Evolutionary conservation across 2,329 filamentous ascomycete species (phyloP).

Genomic region (Alternaria viburni): DNA sequence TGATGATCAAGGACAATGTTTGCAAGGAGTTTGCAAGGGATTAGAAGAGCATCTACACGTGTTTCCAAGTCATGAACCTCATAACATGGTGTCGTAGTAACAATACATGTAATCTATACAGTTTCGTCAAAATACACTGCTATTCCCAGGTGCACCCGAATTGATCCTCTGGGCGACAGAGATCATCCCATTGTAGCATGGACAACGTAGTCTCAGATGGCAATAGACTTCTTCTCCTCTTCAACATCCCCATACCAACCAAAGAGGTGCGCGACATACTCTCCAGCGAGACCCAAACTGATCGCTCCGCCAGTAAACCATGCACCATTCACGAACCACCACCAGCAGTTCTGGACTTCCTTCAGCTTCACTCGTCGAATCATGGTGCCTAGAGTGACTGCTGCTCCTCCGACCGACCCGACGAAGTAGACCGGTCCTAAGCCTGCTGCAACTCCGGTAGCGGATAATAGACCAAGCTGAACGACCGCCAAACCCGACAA

Average conservation of each 20-base stretch:
- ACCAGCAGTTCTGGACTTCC: constrained; percentile 65
- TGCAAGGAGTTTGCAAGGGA: accelerated
- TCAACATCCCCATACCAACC: constrained; percentile 31
- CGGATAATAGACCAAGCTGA: constrained; percentile 73
- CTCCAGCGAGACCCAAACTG: constrained; percentile 60
- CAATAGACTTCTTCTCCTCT: not conserved
- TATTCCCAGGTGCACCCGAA: not conserved
- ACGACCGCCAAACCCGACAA: constrained; percentile 71
- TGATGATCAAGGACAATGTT: too few relatives aligned
- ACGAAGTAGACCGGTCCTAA: constrained; percentile 65
- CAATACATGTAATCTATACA: not conserved
- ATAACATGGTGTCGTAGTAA: not conserved
- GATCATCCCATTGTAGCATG: accelerated
- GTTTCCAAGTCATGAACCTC: not conserved
- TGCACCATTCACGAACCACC: constrained; percentile 69
- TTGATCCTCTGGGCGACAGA: not conserved
- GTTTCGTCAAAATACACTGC: not conserved
- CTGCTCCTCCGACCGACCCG: constrained; percentile 64
- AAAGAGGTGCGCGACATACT: constrained; percentile 53
- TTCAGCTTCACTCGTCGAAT: constrained; percentile 65
- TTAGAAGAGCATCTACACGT: not conserved
- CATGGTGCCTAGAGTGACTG: constrained; percentile 62
- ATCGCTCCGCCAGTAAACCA: constrained; percentile 68
- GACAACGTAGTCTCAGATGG: not conserved
- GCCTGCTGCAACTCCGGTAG: constrained; percentile 69